These are phyloP conservation scores for Sporothrix luriei DNA, from an alignment of 2,329 filamentous ascomycete genomes.

Conservation along the genomic window DNA sequence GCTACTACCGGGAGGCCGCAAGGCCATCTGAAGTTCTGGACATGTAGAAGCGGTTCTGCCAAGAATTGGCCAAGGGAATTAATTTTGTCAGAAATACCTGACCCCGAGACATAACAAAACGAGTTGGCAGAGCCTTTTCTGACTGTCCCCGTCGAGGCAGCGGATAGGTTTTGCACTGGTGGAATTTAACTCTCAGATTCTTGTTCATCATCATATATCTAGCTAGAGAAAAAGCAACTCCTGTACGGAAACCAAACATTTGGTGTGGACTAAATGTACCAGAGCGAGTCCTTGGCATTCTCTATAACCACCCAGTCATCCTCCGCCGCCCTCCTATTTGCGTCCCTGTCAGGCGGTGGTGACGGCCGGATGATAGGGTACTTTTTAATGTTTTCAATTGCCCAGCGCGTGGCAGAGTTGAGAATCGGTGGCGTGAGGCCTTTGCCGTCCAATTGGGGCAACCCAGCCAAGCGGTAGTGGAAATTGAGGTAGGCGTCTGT, in stretches of 20 bases:
- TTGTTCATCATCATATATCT: not conserved
- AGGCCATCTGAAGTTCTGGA: not conserved
- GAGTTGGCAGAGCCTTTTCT: slow-evolving; percentile 2
- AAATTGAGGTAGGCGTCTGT: slow-evolving; percentile 52
- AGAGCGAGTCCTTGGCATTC: slow-evolving; percentile 22
- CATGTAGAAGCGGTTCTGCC: not conserved
- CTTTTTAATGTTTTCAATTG: slow-evolving; percentile 52
- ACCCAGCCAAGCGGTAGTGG: slow-evolving; percentile 53
- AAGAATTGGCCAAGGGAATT: not conserved
- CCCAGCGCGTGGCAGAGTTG: slow-evolving; percentile 50
- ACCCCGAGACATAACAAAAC: not conserved
- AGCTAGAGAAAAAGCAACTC: not conserved
- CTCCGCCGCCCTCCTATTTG: not conserved
- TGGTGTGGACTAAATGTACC: slow-evolving; percentile 2
- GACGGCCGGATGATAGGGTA: slow-evolving; percentile 45
- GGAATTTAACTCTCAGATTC: not conserved
- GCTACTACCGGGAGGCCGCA: not conserved
- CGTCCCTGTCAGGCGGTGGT: not conserved
- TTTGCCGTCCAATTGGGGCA: slow-evolving; percentile 52
- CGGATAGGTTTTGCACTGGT: not conserved
- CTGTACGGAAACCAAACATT: not conserved
- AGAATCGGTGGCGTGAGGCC: slow-evolving; percentile 52
- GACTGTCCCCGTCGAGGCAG: slow-evolving; percentile 27
- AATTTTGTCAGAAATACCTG: not conserved
- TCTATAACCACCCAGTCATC: slow-evolving; percentile 23